Evolutionary conservation across 169 alveolate genomes (phyloP).

Genomic region (Toxoplasma gondii): DNA sequence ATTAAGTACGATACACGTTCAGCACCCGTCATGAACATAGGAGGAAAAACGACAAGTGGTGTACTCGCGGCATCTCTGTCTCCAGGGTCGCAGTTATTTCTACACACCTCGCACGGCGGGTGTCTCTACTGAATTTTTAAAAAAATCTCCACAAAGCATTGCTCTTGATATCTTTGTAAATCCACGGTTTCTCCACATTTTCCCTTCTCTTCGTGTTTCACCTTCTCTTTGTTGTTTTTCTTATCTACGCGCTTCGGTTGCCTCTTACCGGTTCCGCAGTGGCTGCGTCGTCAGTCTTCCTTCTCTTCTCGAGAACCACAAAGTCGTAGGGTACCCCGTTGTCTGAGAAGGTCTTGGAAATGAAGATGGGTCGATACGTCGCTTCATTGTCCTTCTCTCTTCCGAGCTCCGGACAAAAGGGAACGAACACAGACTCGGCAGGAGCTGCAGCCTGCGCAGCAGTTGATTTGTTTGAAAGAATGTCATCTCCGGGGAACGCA

Average conservation of each 20-base stretch:
- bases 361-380: conserved; percentile 65
- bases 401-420: not conserved
- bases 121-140: no score
- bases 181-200: no score
- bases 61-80: no score
- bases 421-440: not conserved
- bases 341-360: conserved; percentile 73
- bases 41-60: no score
- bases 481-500: conserved; percentile 66
- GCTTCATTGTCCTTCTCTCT: not conserved
- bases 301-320: conserved; percentile 66
- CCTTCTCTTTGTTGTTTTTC: not conserved
- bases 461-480: not conserved
- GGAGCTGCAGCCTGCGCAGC: not conserved
- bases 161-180: no score
- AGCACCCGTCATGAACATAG: no score
- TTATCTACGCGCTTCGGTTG: no score
- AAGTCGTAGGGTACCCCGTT: conserved; percentile 80
- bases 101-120: no score
- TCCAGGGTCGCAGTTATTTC: no score
- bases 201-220: not conserved
- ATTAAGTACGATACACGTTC: no score
- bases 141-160: no score
- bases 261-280: not conserved
- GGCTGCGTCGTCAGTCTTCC: not conserved